Base-by-base conservation (phyloP, 169 alveolate genomes). In the Plasmodium gonderi region DNA sequence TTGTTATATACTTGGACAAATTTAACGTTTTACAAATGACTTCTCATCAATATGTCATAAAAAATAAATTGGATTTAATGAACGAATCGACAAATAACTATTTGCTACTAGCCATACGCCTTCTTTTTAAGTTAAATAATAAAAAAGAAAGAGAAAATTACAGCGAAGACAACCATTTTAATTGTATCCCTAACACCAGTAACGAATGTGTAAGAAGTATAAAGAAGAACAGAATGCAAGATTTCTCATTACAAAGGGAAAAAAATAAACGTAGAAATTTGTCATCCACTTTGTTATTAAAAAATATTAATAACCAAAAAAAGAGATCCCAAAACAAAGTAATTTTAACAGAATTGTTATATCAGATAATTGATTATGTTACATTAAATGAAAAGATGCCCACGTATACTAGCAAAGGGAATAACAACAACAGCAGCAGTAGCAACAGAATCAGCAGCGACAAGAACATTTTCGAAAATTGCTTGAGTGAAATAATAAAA, bases 321-420 rank as follows among this genome's bases (percentile, higher is more conserved):
- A 38, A 74, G 65, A 20, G 68, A 8, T n/a, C 26, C 5, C 20
- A 51, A 51, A 85, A 85, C 23, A 85, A 85, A 65, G 26, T 85
- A 75, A 11, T 85, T 23, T 75, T 85, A 85, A 49, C 49, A 14
- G 92, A 85, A 65, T 44, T 85, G 20, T 33, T 75, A 31, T 85
- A 85, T 33, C 92, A 85, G 29, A 17, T 75, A 12, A 40, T 85
- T 38, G 92, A 85, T 31, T 85, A 85, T 75, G 33, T 85, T 3
- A 85, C 92, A 1, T 60, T 85, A 85, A 85, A 85, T 85, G 92
- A 60, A 67, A 26, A 51, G 11, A 64, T 42, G 29, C 42, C 64
- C 12, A 31, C 33, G 29, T 20, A 3, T 8, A 60, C 14, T 44
- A 60, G 33, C 20, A 80, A 64, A 38, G 65, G 45, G 65, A 60